Percentiles rank a stretch among this genome's conserved stretches.
These are phyloP conservation scores for Candida smagusa DNA, from an alignment of 1,139 yeast species.

Conservation along the genomic window DNA sequence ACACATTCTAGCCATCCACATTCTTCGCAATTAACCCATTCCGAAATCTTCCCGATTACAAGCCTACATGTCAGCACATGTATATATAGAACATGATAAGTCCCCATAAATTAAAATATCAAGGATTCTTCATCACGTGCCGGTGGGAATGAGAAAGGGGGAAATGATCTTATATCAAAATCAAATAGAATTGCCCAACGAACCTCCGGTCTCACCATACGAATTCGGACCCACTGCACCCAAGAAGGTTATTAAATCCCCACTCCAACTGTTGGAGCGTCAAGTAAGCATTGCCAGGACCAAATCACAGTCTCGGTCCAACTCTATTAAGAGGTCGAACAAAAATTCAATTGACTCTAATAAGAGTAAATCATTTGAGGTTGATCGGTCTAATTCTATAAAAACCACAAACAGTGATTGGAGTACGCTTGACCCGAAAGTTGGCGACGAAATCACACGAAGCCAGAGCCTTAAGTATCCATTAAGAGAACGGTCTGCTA, in stretches of 20 bases:
- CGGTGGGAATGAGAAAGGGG: neutral
- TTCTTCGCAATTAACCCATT: neutral
- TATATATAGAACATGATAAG: neutral
- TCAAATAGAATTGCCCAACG: neutral
- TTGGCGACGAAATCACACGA: no score
- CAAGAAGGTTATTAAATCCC: conserved; percentile 8
- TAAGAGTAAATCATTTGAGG: no score
- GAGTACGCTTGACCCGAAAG: no score
- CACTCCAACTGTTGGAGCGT: conserved; percentile 13
- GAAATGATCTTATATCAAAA: neutral
- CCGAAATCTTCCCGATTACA: neutral
- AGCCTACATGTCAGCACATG: neutral
- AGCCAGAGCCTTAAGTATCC: no score
- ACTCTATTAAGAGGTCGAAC: no score
- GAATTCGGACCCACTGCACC: neutral
- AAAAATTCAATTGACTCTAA: no score
- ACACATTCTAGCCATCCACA: neutral
- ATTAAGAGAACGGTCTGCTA: neutral
- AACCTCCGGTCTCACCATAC: neutral
- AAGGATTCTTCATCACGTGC: neutral
- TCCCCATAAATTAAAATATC: neutral
- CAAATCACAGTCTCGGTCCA: conserved; percentile 2
- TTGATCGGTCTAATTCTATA: no score
- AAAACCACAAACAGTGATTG: no score
- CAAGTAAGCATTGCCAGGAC: conserved; percentile 13